Percentiles rank a stretch among this genome's conserved stretches.
Evolutionary conservation across 345 rosid species (phyloP).

Genomic region (Eucalyptus rudis): DNA sequence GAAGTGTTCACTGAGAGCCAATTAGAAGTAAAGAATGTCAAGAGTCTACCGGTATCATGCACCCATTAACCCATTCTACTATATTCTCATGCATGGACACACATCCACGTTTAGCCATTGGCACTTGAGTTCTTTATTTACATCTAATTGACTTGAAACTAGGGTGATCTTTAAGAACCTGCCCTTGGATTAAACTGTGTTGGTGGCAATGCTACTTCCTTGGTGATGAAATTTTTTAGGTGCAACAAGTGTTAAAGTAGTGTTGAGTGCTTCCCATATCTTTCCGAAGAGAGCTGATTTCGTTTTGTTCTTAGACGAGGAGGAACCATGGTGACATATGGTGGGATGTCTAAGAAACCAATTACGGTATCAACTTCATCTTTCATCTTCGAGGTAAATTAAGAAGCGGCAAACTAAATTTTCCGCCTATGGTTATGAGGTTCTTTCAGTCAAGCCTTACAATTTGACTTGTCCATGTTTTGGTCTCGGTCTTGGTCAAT

Average conservation of each 20-base stretch:
- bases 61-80: background rate
- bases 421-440: background rate
- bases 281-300: background rate
- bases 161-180: constrained; percentile 62
- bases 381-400: constrained; percentile 66
- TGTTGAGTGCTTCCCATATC: background rate
- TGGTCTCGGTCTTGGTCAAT: background rate
- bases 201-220: constrained; percentile 76
- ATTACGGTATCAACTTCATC: constrained; percentile 65
- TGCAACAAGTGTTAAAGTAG: background rate
- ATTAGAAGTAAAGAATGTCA: constrained; percentile 66
- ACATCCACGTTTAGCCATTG: background rate
- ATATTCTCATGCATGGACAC: background rate
- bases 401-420: background rate
- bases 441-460: background rate
- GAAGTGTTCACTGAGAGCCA: constrained; percentile 72
- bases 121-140: background rate
- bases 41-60: constrained; percentile 57
- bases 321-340: constrained; percentile 92
- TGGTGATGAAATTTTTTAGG: constrained; percentile 80
- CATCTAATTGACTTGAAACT: background rate
- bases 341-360: constrained; percentile 93
- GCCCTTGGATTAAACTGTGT: constrained; percentile 84
- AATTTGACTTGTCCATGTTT: background rate
- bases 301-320: constrained; percentile 29